A percentile compares a stretch with the other conserved stretches of the same genome.
Conservation (phyloP, 768 basidiomycete genomes). For the Phallus indusiatus region DNA sequence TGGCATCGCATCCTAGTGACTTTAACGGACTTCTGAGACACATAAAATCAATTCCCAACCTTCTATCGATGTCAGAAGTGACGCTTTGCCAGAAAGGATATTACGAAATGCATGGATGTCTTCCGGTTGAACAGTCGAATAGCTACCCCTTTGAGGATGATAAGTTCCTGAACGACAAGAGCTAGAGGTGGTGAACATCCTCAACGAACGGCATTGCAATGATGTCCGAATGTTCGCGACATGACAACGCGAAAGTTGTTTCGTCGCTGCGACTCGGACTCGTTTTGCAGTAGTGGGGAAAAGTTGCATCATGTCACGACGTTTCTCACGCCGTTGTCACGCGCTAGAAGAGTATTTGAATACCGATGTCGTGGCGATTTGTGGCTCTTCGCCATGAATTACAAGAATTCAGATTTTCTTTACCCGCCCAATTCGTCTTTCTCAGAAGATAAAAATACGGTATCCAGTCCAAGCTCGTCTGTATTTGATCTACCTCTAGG, state of each 20-base stretch:
- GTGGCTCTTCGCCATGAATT: background rate
- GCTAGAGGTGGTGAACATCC: too few species aligned
- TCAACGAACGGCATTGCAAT: too few species aligned
- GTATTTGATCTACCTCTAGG: conserved; percentile 66
- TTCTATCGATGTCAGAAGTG: background rate
- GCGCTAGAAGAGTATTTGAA: background rate
- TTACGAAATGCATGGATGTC: background rate
- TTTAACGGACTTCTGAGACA: background rate
- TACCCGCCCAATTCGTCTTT: background rate
- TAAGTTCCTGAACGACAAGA: background rate
- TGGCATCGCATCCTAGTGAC: background rate
- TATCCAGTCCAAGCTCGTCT: conserved; percentile 56
- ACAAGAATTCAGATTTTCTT: background rate
- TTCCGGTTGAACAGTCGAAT: background rate
- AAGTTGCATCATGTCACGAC: background rate
- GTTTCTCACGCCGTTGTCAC: background rate
- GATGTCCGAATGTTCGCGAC: too few species aligned
- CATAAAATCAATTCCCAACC: background rate
- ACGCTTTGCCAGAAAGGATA: background rate
- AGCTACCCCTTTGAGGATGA: background rate
- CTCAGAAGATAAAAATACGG: background rate
- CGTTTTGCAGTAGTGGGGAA: background rate
- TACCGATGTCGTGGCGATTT: background rate
- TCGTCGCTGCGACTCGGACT: background rate
- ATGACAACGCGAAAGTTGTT: background rate